Evolutionary conservation across 805 yeast species (phyloP), one percentile per base, ranked within the genome.

Genomic region (Priceomyces castillae): DNA sequence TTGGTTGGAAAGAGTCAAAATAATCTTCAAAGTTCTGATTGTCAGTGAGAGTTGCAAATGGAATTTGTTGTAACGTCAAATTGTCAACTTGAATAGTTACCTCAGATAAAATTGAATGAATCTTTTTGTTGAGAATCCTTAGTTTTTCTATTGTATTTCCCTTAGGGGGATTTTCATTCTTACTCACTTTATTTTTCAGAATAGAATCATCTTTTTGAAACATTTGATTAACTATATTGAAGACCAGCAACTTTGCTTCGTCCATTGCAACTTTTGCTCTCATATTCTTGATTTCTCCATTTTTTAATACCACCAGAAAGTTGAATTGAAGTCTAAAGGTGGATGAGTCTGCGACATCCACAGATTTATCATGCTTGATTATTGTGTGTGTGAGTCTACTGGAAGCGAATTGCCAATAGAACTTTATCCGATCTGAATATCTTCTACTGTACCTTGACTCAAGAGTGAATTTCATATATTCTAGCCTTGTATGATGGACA

Each of bases 41-140:
- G 26, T 53, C 53, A 7, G 46, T 43, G 10, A 61, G 48, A 10
- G 64, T 56, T 1, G 61, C 54, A 40, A 65, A 62, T 1, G 73
- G 73, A 14, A 67, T 55, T 12, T 63, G 67, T 14, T 44, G 35
- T 2, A 67, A 30, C 10, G 43, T 41, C 7, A 55, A 42, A 40
- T 62, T 63, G 42, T 64, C 66, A 9, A 61, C 41, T 34, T 61
- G 58, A 5, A 67, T 17, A 6, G 64, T 54, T 2, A 63, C 36
- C 26, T 64, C 64, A 6, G 56, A 48, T 3, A 67, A 35, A 1
- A 55, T 43, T 7, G 52, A 34, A 44, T 62, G 59, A 1, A 65
- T 31, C n/a, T 47, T 51, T 30, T 46, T 49, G 42, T 58, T 59
- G 18, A 51, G 9, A n/a, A 38, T 31, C 17, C 47, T 35, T 11